Evolutionary conservation across 2,329 filamentous ascomycete genomes (phyloP).

Genomic region (Xylariaceae sp.): DNA sequence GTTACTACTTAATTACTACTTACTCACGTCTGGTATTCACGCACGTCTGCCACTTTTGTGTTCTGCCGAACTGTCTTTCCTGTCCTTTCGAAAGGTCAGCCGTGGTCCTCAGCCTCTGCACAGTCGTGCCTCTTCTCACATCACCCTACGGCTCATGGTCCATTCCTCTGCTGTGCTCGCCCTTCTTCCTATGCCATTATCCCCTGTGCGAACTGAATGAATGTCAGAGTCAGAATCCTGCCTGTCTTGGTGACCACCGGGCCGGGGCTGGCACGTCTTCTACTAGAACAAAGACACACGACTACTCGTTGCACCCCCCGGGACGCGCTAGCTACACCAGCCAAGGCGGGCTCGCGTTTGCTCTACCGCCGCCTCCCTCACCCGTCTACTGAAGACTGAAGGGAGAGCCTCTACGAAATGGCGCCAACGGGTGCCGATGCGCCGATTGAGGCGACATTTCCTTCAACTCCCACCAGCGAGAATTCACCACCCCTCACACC

Average conservation of each 20-base stretch:
- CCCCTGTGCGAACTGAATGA: neutral
- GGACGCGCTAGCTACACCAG: neutral
- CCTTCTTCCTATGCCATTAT: neutral
- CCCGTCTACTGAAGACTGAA: neutral
- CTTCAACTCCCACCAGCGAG: constrained; percentile 22
- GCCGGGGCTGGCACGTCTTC: neutral
- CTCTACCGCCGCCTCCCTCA: neutral
- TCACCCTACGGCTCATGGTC: neutral
- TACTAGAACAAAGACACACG: constrained; percentile 1
- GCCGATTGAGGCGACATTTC: constrained; percentile 15
- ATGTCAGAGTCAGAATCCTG: constrained; percentile 7
- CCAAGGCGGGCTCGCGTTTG: neutral
- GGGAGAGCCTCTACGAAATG: constrained; percentile 8
- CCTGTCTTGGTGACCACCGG: neutral
- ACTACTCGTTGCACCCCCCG: neutral
- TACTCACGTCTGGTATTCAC: neutral
- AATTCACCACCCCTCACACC: constrained; percentile 14
- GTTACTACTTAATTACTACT: too few species aligned
- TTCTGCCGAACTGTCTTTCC: neutral
- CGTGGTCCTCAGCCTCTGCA: neutral
- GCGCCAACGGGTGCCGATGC: constrained; percentile 1
- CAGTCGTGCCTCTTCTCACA: neutral
- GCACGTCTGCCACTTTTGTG: neutral
- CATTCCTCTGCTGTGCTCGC: neutral
- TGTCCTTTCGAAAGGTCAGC: constrained; percentile 1